A percentile compares a stretch with the other conserved stretches of the same genome.
These are phyloP conservation scores for Talaromyces sp. DNA, from an alignment of 2,329 filamentous ascomycete genomes.

Conservation along the genomic window DNA sequence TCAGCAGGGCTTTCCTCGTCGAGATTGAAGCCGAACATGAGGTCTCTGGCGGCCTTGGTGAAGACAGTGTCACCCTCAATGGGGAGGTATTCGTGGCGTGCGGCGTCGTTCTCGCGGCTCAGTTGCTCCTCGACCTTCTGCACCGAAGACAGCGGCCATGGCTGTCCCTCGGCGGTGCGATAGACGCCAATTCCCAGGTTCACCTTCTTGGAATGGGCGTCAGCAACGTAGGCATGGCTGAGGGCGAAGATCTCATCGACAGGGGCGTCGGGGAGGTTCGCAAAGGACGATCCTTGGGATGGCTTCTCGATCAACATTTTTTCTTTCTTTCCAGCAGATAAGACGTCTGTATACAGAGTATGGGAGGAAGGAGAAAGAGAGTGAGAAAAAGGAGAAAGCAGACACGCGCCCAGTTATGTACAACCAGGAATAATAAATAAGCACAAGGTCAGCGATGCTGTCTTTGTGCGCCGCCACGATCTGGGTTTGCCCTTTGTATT, in stretches of 20 bases:
- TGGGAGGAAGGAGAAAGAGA: not conserved
- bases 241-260: constrained; percentile 89
- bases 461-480: not conserved
- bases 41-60: constrained; percentile 77
- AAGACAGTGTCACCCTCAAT: constrained; percentile 82
- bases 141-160: constrained; percentile 91
- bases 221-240: constrained; percentile 74
- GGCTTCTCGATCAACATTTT: constrained; percentile 9
- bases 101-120: constrained; percentile 73
- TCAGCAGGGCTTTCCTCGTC: constrained; percentile 44
- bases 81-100: constrained; percentile 96
- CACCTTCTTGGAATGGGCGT: constrained; percentile 68
- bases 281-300: constrained; percentile 5
- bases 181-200: constrained; percentile 89
- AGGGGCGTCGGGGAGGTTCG: constrained; percentile 69
- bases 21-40: constrained; percentile 60
- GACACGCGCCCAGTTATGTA: not conserved
- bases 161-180: constrained; percentile 85
- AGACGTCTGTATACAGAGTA: not conserved
- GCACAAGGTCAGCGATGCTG: not conserved
- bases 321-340: not conserved
- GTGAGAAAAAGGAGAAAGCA: not conserved
- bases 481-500: not conserved
- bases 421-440: not conserved
- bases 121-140: constrained; percentile 71